phyloP scores from a whole-genome alignment of 108 stramenopile species.

The Cyclotella kingstonii region DNA sequence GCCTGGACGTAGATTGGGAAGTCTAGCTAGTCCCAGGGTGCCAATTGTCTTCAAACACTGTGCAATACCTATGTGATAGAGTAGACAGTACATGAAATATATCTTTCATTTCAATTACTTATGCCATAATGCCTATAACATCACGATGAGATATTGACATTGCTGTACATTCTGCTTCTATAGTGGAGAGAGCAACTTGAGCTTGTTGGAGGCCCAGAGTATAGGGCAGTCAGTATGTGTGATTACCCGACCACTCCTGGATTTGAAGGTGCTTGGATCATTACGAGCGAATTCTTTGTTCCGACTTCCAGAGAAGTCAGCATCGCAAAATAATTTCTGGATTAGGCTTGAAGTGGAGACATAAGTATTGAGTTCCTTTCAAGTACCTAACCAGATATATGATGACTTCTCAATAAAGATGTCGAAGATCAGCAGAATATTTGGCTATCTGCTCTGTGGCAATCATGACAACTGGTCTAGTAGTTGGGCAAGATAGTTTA shows the following conservation, averaged over 20 bases:
- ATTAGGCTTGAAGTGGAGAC: conserved; percentile 13
- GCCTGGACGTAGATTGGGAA: no score
- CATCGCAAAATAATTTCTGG: conserved; percentile 25
- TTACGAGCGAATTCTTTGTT: background rate
- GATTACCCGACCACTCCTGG: conserved; percentile 17
- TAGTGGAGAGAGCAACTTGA: conserved; percentile 22
- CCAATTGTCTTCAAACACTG: no score
- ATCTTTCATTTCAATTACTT: background rate
- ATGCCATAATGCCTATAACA: conserved; percentile 28
- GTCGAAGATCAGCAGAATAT: conserved; percentile 20
- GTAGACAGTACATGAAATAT: background rate
- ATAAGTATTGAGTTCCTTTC: conserved; percentile 22
- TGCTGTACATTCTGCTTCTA: conserved; percentile 38
- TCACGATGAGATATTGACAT: conserved; percentile 20
- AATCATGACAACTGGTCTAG: no score
- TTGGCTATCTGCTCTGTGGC: conserved; percentile 23
- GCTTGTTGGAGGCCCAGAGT: conserved; percentile 16
- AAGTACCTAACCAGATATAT: conserved; percentile 25
- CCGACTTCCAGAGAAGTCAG: conserved; percentile 30
- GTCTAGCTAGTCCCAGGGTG: no score
- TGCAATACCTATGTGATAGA: no score
- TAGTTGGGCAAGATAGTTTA: no score
- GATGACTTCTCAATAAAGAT: conserved; percentile 27
- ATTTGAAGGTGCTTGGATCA: conserved; percentile 10
- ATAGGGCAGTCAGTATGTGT: conserved; percentile 19